Evolutionary conservation across 2,329 filamentous ascomycete genomes (phyloP).

Genomic region (Monosporascus ibericus): DNA sequence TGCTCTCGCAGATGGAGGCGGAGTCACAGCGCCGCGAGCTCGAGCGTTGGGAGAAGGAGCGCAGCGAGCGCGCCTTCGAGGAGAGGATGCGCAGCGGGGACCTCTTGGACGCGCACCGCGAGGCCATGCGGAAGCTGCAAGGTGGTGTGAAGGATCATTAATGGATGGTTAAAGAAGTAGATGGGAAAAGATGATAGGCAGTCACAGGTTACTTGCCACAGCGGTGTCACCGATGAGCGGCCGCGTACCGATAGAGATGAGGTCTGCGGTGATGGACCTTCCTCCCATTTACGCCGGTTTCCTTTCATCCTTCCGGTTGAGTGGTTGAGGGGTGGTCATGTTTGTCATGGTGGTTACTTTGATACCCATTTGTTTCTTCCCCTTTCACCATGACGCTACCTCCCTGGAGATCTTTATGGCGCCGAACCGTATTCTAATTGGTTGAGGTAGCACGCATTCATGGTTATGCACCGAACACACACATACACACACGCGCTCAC

Average conservation of each 20-base stretch:
- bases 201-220: background rate
- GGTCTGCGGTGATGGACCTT: background rate
- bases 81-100: slow-evolving; percentile 70
- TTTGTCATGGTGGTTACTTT: background rate
- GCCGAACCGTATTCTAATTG: background rate
- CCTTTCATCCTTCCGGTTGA: background rate
- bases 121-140: slow-evolving; percentile 78
- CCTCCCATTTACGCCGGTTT: background rate
- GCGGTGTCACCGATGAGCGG: background rate
- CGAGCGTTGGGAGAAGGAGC: slow-evolving; percentile 50
- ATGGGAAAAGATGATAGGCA: slow-evolving; percentile 1
- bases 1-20: slow-evolving; percentile 58
- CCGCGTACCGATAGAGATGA: too few species aligned
- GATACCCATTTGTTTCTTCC: background rate
- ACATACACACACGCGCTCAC: too few species aligned
- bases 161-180: slow-evolving; percentile 2
- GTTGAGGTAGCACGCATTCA: background rate
- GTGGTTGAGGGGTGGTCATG: background rate
- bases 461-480: background rate
- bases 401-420: background rate
- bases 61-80: slow-evolving; percentile 59
- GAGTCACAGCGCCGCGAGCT: slow-evolving; percentile 54
- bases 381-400: background rate
- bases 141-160: slow-evolving; percentile 30
- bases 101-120: slow-evolving; percentile 69